Conservation (phyloP, 345 rosid genomes). For the Populus simonii region DNA sequence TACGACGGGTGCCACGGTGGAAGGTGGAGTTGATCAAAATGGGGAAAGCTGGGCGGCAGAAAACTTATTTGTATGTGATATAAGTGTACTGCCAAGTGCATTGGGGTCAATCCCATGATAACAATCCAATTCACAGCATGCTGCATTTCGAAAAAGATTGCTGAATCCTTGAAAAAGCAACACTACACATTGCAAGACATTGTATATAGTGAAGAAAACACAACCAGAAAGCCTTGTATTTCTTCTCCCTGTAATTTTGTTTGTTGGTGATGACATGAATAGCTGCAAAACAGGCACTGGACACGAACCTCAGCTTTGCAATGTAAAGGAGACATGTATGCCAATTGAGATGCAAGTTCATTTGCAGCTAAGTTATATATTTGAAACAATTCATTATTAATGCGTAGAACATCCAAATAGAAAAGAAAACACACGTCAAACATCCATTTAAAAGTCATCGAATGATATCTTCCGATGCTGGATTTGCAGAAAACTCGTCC, state of each 20-base stretch:
- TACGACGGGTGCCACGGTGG: slow-evolving; percentile 51
- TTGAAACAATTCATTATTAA: not conserved
- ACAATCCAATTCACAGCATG: slow-evolving; percentile 67
- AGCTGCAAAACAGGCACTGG: too few relatives aligned
- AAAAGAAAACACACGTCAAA: too few relatives aligned
- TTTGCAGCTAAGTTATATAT: too few relatives aligned
- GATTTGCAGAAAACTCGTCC: not conserved
- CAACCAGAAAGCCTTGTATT: not conserved
- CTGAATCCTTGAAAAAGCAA: slow-evolving; percentile 22
- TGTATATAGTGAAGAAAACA: not conserved
- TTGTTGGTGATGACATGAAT: not conserved
- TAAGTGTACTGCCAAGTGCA: slow-evolving; percentile 57
- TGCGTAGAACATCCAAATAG: too few relatives aligned
- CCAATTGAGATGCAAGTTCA: too few relatives aligned
- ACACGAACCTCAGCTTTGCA: too few relatives aligned
- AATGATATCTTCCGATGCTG: not conserved
- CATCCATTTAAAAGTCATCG: not conserved
- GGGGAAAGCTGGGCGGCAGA: slow-evolving; percentile 66
- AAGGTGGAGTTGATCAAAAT: slow-evolving; percentile 58
- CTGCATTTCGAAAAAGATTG: slow-evolving; percentile 51
- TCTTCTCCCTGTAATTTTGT: not conserved
- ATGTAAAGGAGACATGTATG: too few relatives aligned
- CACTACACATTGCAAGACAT: not conserved
- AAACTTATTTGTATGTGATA: slow-evolving; percentile 55
- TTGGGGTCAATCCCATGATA: slow-evolving; percentile 74